Percentiles rank a stretch among this genome's conserved stretches.
Conservation (phyloP, 2,329 filamentous ascomycete species). For the Dendrostoma leiphaemia region DNA sequence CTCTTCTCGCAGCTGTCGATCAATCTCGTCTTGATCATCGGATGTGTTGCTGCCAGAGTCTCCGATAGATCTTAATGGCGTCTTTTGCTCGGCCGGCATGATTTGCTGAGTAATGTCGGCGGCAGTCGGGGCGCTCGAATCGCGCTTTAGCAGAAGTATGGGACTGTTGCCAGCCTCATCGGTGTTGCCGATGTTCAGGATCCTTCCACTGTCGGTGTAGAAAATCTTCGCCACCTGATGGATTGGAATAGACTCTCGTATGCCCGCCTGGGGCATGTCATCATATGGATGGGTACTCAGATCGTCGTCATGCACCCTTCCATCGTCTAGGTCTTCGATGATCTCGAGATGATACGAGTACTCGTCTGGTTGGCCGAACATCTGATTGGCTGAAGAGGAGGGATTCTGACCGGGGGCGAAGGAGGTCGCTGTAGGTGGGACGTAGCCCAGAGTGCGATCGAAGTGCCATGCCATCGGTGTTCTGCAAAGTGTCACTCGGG, state of each 20-base stretch:
- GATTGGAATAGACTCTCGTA: conserved; percentile 53
- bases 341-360: conserved; percentile 81
- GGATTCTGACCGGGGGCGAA: background rate
- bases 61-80: background rate
- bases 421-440: conserved; percentile 15
- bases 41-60: conserved; percentile 16
- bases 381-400: background rate
- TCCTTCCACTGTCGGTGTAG: conserved; percentile 86
- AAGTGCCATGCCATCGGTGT: conserved; percentile 57
- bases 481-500: conserved; percentile 75
- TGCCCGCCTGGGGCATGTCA: conserved; percentile 41
- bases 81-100: background rate
- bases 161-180: conserved; percentile 61
- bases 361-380: conserved; percentile 25
- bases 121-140: conserved; percentile 61
- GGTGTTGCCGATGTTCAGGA: conserved; percentile 70
- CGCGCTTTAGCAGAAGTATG: conserved; percentile 71
- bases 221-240: conserved; percentile 80
- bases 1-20: conserved; percentile 44
- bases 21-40: conserved; percentile 42
- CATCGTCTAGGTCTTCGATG: conserved; percentile 72
- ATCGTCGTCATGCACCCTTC: conserved; percentile 47
- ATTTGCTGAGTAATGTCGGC: conserved; percentile 30
- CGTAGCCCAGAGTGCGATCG: conserved; percentile 33
- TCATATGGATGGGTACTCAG: conserved; percentile 34